A percentile compares a stretch with the other conserved stretches of the same genome.
These are phyloP conservation scores for Plantago ovata DNA, from an alignment of 257 asterid species.

Conservation along the genomic window DNA sequence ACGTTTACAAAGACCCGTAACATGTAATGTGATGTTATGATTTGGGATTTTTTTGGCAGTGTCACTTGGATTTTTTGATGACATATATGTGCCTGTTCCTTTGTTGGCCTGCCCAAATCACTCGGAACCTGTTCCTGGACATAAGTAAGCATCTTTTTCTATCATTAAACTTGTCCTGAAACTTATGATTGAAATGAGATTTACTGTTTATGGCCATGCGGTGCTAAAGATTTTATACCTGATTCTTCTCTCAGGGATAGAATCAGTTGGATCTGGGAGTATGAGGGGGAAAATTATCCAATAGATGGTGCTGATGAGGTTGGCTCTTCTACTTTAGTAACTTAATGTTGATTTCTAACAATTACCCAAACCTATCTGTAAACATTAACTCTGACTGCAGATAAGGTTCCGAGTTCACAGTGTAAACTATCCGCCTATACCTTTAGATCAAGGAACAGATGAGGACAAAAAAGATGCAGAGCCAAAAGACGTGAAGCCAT, in stretches of 20 bases:
- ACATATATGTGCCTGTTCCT: slow-evolving; percentile 48
- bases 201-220: too few relatives aligned
- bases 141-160: slow-evolving; percentile 42
- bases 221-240: too few relatives aligned
- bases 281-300: slow-evolving; percentile 40
- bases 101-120: slow-evolving; percentile 35
- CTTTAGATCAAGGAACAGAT: slow-evolving; percentile 47
- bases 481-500: slow-evolving; percentile 28
- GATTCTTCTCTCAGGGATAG: slow-evolving; percentile 24
- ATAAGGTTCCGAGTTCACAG: slow-evolving; percentile 40
- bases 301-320: slow-evolving; percentile 79
- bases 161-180: slow-evolving; percentile 6
- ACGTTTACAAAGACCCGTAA: neutral
- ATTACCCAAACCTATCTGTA: slow-evolving; percentile 9
- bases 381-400: slow-evolving; percentile 27
- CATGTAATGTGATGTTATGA: neutral
- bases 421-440: slow-evolving; percentile 64
- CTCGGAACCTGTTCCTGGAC: slow-evolving; percentile 60
- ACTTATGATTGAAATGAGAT: neutral
- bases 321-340: slow-evolving; percentile 8
- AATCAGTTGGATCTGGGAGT: slow-evolving; percentile 71
- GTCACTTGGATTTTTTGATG: slow-evolving; percentile 87
- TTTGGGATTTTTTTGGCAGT: slow-evolving; percentile 38
- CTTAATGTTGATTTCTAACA: neutral
- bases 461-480: slow-evolving; percentile 21